Conservation (phyloP, 2,329 filamentous ascomycete genomes). For the Ceratocystis huliohia region DNA sequence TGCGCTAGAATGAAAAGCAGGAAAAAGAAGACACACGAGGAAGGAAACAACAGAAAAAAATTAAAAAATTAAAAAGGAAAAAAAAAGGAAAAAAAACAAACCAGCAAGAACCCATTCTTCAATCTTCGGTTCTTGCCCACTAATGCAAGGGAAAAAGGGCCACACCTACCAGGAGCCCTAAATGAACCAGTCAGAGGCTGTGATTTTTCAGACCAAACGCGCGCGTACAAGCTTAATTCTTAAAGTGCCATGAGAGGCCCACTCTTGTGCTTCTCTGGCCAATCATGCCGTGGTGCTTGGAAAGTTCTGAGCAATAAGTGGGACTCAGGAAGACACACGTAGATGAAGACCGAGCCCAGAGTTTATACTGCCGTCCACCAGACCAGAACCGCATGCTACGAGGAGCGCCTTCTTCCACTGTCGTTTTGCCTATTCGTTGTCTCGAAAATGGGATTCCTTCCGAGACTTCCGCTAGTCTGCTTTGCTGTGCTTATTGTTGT, state of each 20-base stretch:
- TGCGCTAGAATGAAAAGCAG: not conserved
- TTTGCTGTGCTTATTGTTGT: not conserved
- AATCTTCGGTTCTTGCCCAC: not conserved
- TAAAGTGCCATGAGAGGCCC: not conserved
- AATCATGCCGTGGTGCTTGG: not conserved
- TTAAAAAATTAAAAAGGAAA: not conserved
- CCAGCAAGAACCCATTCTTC: not conserved
- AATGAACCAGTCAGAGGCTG: not conserved
- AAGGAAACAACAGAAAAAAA: not conserved
- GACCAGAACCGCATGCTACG: not conserved
- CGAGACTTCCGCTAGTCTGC: not conserved
- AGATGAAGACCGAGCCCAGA: not conserved
- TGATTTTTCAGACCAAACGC: not conserved
- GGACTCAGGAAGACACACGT: not conserved
- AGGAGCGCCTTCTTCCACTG: not conserved
- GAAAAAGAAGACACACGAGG: not conserved
- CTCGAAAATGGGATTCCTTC: not conserved
- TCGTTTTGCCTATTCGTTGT: not conserved
- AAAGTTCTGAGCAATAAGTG: not conserved
- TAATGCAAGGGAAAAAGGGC: not conserved
- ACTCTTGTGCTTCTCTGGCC: not conserved
- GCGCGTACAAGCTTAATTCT: not conserved
- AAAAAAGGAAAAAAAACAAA: not conserved
- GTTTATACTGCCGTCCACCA: not conserved
- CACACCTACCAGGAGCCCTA: no score